A percentile compares a stretch with the other conserved stretches of the same genome.
phyloP scores from a whole-genome alignment of 345 rosid genomes.

The Adansonia digitata region DNA sequence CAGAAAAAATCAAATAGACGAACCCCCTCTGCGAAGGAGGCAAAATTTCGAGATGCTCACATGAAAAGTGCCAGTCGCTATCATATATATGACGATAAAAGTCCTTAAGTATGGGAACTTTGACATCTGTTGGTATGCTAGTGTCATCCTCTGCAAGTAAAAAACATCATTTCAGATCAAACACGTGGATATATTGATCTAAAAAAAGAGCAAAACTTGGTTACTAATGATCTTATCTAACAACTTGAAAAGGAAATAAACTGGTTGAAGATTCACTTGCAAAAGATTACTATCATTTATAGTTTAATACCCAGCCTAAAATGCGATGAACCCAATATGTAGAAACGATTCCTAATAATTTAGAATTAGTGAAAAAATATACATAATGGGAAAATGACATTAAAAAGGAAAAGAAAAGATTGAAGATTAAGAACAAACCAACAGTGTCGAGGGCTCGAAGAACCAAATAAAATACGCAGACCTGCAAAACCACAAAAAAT shows the following conservation, averaged over 20 bases:
- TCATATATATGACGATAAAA: slow-evolving; percentile 78
- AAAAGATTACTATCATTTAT: not conserved
- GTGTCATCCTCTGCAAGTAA: slow-evolving; percentile 87
- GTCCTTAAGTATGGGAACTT: slow-evolving; percentile 74
- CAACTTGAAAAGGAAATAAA: not conserved
- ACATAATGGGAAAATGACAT: not conserved
- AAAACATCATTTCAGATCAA: slow-evolving; percentile 9
- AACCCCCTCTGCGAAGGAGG: not conserved
- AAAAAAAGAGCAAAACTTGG: not conserved
- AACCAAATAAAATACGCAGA: slow-evolving; percentile 87
- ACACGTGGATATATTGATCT: not conserved
- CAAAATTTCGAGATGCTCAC: slow-evolving; percentile 44
- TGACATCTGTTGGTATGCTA: slow-evolving; percentile 73
- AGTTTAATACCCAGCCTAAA: not conserved
- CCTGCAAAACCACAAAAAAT: slow-evolving; percentile 40
- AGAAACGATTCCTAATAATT: not conserved
- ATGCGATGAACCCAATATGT: not conserved
- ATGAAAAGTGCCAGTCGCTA: slow-evolving; percentile 76
- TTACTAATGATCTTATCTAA: not conserved
- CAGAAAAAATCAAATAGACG: not conserved
- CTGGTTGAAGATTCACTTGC: not conserved
- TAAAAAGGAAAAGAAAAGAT: not conserved
- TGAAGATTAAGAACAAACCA: slow-evolving; percentile 48
- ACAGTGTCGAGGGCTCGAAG: slow-evolving; percentile 96
- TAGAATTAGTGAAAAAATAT: not conserved